Evolutionary conservation across 2,329 filamentous ascomycete species (phyloP), one percentile per base, ranked within the genome.

Genomic region (Domatiomyces catenatus): DNA sequence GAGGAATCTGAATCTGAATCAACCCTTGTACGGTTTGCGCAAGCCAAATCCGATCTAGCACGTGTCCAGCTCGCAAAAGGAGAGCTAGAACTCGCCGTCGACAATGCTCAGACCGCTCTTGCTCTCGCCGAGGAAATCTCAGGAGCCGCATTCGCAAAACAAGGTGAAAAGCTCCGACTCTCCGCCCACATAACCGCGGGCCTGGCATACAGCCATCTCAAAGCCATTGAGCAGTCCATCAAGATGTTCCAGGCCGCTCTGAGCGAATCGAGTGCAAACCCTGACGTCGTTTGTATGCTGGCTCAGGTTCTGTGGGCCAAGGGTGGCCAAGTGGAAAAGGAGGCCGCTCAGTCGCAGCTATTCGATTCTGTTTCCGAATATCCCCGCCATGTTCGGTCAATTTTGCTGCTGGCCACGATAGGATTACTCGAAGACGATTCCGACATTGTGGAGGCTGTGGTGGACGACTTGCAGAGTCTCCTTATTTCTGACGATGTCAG

Each of bases 291-390:
- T 0, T 95, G 89, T 61, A 73, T 95, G 10, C 73, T 96, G 10
- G 85, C 89, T 0, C 87, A 96, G 66, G 85, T 96, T 0, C 75
- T 96, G 0, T 98, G 92, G 90, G 89, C 89, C 0, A 87, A 86
- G 56, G 88, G 86, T 7, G 80, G 81, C 0, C 78, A 83, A 5
- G 75, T 81, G 0, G 84, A 89, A 50, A 79, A 83, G 46, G 79
- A 82, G 47, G 80, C 84, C 54, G 89, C 90, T 15, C 77, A 87
- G 2, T 80, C 84, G 48, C 78, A 86, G 56, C 74, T 98, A 0
- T 90, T 94, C 60, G 81, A 81, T 12, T 81, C 84, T 36, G 81
- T 94, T 10, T 86, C 89, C 59, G 75, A 72, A 48, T 70, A 84
- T 47, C 79, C 86, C 0, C 77, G 81, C 1, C 88, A 96, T 58